Base-by-base conservation (phyloP, 768 basidiomycete species). In the Ramaria sp. region DNA sequence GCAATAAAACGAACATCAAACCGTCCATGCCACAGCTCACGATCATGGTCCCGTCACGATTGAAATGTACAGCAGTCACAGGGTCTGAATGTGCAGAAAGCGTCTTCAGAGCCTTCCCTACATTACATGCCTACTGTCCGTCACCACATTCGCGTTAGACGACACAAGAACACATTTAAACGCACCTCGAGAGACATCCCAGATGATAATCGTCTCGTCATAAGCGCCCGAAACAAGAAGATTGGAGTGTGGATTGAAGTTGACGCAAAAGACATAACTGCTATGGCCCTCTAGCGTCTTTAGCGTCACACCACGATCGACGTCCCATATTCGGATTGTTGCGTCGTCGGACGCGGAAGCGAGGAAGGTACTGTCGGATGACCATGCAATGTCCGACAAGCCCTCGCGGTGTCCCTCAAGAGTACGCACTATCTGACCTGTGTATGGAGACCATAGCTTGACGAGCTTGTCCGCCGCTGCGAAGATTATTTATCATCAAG, bases 51-150 rank as follows among this genome's bases (percentile, higher is more conserved):
- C 96, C 96, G 61, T 98, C 95, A 62, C 86, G 81, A 69, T 90
- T 97, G 76, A 96, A 99, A 58, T 82, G 81, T 6, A 98, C 92
- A 11, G 90, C 86, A 43, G 92, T 95, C 33, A 98, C 91, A 12
- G 96, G 94, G 69, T 98, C 96, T 1, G 94, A 94, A 73, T 98
- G 96, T 1, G 96, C 96, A 34, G 94, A 92, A 9, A 98, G 74
- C 15, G 88, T 82, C 68, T 89, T 86, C 66, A 97, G 70, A n/a
- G 84, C 82, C 66, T 79, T 86, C 17, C 90, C 95, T 93, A 58
- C 11, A 30, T 9, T 19, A 20, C 51, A 24, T 33, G 30, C 19
- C 52, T 5, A 38, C 48, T 31, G 33, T 20, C 41, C 13, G 30
- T 17, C 51, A 52, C 37, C 4, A 27, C 19, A 15, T 7, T 13